These are phyloP conservation scores for Coemansia sp. DNA, from an alignment of 192 early-diverging fungal genomes.

Conservation along the genomic window DNA sequence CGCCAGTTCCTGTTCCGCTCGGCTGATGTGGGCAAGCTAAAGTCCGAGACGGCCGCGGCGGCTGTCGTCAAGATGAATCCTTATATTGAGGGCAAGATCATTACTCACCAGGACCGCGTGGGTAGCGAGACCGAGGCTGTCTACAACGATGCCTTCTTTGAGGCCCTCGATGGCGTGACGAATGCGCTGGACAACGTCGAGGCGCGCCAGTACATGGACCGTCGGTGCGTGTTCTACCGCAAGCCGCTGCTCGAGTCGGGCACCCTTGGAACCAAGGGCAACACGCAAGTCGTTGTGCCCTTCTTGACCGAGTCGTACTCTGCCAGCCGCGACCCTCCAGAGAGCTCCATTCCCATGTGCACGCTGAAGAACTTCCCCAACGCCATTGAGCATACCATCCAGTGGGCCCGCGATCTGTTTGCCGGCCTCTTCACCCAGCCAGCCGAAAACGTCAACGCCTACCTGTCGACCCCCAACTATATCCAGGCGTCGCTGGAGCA, in stretches of 20 bases:
- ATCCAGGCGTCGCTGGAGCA: slow-evolving; percentile 78
- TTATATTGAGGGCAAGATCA: slow-evolving; percentile 67
- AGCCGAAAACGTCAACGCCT: slow-evolving; percentile 94
- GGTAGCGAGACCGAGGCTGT: slow-evolving; percentile 91
- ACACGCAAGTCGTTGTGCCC: slow-evolving; percentile 98
- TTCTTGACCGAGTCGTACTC: slow-evolving; percentile 98
- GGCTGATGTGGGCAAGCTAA: slow-evolving; percentile 85
- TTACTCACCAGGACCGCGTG: slow-evolving; percentile 90
- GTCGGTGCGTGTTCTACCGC: slow-evolving; percentile 94
- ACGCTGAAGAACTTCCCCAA: slow-evolving; percentile 92
- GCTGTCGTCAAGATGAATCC: slow-evolving; percentile 96
- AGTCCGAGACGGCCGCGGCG: slow-evolving; percentile 86
- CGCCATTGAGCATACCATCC: slow-evolving; percentile 85
- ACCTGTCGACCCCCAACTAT: slow-evolving; percentile 85
- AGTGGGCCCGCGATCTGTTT: slow-evolving; percentile 98
- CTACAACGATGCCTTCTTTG: slow-evolving; percentile 95
- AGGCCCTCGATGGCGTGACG: slow-evolving; percentile 85
- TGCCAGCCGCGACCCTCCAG: slow-evolving; percentile 96
- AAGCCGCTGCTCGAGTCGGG: slow-evolving; percentile 97
- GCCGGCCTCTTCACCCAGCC: slow-evolving; percentile 92
- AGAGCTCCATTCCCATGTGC: slow-evolving; percentile 92
- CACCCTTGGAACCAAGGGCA: slow-evolving; percentile 99
- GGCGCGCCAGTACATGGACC: slow-evolving; percentile 96
- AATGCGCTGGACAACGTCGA: slow-evolving; percentile 99
- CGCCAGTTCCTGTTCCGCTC: slow-evolving; percentile 98